Percentiles rank a stretch among this genome's conserved stretches.
Evolutionary conservation across 208 protist species (phyloP).

Genomic region (Crithidia thermophila): DNA sequence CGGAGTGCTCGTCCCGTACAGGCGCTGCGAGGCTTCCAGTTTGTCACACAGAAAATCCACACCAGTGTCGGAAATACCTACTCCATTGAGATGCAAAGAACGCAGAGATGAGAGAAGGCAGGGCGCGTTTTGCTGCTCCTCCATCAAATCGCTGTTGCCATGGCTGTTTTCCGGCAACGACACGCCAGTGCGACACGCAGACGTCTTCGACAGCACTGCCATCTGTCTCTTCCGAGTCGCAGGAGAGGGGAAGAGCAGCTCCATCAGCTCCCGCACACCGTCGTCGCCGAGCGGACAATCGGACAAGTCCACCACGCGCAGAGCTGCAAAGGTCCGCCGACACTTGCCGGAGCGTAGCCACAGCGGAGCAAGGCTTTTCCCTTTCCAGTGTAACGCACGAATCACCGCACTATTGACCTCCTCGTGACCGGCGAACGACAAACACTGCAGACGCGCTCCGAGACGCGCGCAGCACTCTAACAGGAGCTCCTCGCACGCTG

Average conservation of each 20-base stretch:
- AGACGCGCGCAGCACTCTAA: neutral
- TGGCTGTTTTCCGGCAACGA: too few relatives aligned
- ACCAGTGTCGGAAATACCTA: conserved; percentile 14
- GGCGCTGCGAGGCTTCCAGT: too few relatives aligned
- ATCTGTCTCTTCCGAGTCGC: neutral
- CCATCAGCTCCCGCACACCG: conserved; percentile 16
- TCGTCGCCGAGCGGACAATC: conserved; percentile 15
- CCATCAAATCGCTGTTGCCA: too few relatives aligned
- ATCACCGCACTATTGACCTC: conserved; percentile 3
- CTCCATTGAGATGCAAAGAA: conserved; percentile 10
- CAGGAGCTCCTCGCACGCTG: neutral
- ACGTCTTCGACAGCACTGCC: neutral
- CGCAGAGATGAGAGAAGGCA: neutral
- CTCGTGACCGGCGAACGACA: neutral
- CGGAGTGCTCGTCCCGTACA: too few relatives aligned
- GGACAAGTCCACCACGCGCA: conserved; percentile 15
- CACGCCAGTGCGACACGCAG: neutral
- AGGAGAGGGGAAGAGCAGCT: conserved; percentile 4
- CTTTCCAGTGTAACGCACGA: neutral
- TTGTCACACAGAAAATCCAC: neutral
- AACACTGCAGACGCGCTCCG: neutral
- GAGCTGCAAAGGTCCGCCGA: neutral
- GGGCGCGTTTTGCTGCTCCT: too few relatives aligned
- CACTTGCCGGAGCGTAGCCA: too few relatives aligned
- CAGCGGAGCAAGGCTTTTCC: neutral